phyloP scores from a whole-genome alignment of 1,284 basidiomycete species.

The Mycosarcoma maydis region DNA sequence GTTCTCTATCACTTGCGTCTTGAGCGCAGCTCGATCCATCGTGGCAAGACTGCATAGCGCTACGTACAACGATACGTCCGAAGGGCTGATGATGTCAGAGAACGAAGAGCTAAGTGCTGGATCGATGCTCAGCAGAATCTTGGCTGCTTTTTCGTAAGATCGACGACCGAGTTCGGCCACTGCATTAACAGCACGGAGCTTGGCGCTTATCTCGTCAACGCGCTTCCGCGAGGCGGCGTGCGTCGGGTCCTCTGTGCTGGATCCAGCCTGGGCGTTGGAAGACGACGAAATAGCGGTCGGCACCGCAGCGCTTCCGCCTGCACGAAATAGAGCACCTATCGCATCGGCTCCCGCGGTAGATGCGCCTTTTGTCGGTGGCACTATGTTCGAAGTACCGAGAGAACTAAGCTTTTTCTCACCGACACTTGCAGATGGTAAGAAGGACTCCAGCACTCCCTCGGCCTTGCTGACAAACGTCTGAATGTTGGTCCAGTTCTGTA shows the following conservation, averaged over 20 bases:
- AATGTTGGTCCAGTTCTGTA: conserved; percentile 82
- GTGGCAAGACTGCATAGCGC: conserved; percentile 81
- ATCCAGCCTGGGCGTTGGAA: conserved; percentile 13
- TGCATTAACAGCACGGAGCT: conserved; percentile 80
- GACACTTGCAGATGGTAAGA: conserved; percentile 56
- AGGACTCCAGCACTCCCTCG: conserved; percentile 81
- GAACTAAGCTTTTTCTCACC: conserved; percentile 69
- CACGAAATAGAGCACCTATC: conserved; percentile 63
- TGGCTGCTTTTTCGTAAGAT: conserved; percentile 79
- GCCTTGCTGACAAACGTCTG: conserved; percentile 89
- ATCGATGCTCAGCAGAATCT: conserved; percentile 77
- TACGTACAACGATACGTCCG: conserved; percentile 84
- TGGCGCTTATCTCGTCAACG: conserved; percentile 72
- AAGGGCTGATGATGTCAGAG: conserved; percentile 75
- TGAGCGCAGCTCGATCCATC: conserved; percentile 76
- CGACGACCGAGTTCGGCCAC: conserved; percentile 77
- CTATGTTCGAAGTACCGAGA: conserved; percentile 23
- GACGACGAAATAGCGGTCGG: conserved; percentile 1
- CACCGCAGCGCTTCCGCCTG: conserved; percentile 48
- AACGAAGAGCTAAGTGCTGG: conserved; percentile 21
- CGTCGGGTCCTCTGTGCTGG: conserved; percentile 20
- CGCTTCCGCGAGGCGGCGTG: conserved; percentile 32
- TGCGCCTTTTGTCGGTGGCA: conserved; percentile 41
- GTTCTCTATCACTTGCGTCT: conserved; percentile 75
- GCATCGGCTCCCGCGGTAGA: conserved; percentile 55